Base-by-base conservation (phyloP, 805 yeast genomes). In the Saccharomycopsis amapae region DNA sequence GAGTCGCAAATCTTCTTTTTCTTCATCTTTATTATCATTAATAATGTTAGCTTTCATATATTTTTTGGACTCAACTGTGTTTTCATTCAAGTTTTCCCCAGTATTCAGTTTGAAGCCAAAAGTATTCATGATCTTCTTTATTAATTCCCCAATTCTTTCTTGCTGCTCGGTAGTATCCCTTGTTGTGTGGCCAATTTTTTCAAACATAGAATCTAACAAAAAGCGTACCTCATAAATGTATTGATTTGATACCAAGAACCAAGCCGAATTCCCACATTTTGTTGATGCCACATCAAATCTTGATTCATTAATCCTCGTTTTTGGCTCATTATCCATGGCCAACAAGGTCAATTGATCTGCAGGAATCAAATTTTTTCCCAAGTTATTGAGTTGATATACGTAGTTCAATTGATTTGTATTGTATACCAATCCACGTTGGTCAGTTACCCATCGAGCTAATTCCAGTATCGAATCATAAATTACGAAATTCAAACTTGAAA, bases 191-290 rank as follows among this genome's bases (percentile, higher is more conserved):
- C 22, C 38, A 28, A 34, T 25, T 20, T 25, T 32, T 24, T 18
- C 15, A 23, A 45, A 45, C 15, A 36, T 18, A n/a, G 37, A 34
- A 23, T 40, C 42, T 3, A 49, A 33, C 22, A 35, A 30, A 19
- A 49, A 42, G 13, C 17, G 28, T 6, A 46, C 40, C 23, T 49
- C 53, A 37, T 39, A 45, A 19, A 40, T 7, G 23, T 46, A 49
- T 33, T 45, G 42, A 18, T 20, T 30, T 1, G 53, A 44, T 24
- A 49, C 34, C 9, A 49, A 28, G 25, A 46, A 49, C 38, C 44
- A 49, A n/a, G 44, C 48, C 15, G 31, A 19, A 18, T 42, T 39
- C 4, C 19, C 9, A 22, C 50, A 38, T 24, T 43, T 39, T 9
- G 35, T 17, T 7, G 50, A 32, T 4, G 9, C 4, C 5, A 42